These are phyloP conservation scores for Oxytropis ochrocephala DNA, from an alignment of 306 rosid genomes.

Conservation along the genomic window DNA sequence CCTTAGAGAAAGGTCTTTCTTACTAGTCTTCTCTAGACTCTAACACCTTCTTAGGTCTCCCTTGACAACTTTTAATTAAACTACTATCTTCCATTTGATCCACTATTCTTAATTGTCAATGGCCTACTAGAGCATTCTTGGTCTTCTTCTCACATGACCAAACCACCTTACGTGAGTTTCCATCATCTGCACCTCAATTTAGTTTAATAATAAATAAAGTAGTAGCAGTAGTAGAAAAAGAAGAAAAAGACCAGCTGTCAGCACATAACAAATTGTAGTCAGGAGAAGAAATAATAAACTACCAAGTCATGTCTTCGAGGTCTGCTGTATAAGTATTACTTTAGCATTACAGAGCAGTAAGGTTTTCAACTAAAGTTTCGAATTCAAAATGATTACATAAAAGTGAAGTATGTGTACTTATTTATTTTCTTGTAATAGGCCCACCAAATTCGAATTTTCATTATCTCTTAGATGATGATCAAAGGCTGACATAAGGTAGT, in stretches of 20 bases:
- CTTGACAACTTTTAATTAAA: background rate
- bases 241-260: background rate
- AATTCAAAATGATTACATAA: background rate
- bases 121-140: background rate
- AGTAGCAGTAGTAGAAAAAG: background rate
- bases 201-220: background rate
- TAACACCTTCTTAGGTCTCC: background rate
- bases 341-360: background rate
- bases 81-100: background rate
- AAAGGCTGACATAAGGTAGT: conserved; percentile 18
- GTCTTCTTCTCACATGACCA: background rate
- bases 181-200: background rate
- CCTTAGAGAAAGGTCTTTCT: background rate
- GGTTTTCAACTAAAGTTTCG: background rate
- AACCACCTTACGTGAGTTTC: background rate
- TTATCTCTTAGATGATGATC: conserved; percentile 1
- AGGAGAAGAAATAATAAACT: background rate
- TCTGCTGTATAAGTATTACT: background rate
- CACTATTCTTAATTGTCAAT: background rate
- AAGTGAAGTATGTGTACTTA: background rate
- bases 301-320: background rate
- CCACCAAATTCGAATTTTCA: background rate
- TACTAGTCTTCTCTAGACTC: background rate
- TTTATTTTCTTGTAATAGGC: conserved; percentile 6
- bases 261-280: background rate